These are phyloP conservation scores for Zelonia costaricensis DNA, from an alignment of 208 protist genomes.

Conservation along the genomic window DNA sequence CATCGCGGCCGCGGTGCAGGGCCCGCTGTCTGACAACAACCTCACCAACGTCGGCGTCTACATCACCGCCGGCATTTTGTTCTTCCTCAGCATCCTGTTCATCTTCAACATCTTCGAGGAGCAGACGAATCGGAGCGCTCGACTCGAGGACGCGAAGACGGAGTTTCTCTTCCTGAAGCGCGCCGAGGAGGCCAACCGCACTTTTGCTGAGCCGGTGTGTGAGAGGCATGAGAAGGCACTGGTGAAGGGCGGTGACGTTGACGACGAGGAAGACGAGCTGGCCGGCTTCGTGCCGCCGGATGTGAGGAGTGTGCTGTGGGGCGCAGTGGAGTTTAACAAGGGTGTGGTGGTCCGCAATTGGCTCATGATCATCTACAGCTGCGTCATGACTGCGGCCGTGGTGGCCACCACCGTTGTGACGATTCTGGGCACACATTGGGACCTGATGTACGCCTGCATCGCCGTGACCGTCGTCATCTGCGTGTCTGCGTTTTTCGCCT, in stretches of 20 bases:
- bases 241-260: too few relatives aligned
- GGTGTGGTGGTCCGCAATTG: conserved; percentile 26
- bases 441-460: conserved; percentile 34
- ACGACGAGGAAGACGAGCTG: conserved; percentile 8
- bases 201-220: too few relatives aligned
- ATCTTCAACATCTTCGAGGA: conserved; percentile 66
- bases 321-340: conserved; percentile 24
- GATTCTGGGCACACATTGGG: conserved; percentile 32
- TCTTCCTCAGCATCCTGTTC: conserved; percentile 42
- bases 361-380: conserved; percentile 36
- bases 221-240: too few relatives aligned
- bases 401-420: conserved; percentile 33
- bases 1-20: conserved; percentile 41
- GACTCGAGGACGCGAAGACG: conserved; percentile 35
- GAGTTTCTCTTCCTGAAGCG: too few relatives aligned
- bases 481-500: conserved; percentile 24
- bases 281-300: conserved; percentile 22
- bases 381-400: conserved; percentile 31
- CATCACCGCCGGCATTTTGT: conserved; percentile 43
- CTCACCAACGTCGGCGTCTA: conserved; percentile 43
- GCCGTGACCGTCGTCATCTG: conserved; percentile 18
- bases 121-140: conserved; percentile 43
- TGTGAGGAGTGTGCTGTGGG: conserved; percentile 22
- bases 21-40: conserved; percentile 53
- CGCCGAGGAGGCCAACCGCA: too few relatives aligned